Evolutionary conservation across 306 rosid genomes (phyloP), one percentile per base, ranked within the genome.

Genomic region (Dalbergia oliveri): DNA sequence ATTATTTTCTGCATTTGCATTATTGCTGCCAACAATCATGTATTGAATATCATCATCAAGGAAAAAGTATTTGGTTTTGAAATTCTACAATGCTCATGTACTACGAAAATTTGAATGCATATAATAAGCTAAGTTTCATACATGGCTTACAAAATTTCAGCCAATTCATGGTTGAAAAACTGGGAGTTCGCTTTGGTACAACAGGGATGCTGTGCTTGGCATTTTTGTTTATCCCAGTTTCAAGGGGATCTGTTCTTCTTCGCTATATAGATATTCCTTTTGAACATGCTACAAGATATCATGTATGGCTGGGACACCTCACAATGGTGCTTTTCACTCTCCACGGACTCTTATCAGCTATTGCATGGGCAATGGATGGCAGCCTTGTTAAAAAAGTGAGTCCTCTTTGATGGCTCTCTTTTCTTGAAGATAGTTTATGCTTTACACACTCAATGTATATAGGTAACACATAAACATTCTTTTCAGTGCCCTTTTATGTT

Each of bases 261-360:
- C 94, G 94, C 58, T 81, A 86, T 5, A 85, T 88, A 76, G 91
- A 91, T 75, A 90, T 94, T 80, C 99, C 99, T 11, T 92, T 93
- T 15, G 99, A 94, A 85, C 97, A 93, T 34, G 99, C 99, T 35
- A 82, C 97, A 26, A 89, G 60, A 76, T 94, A 94, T 79, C 99
- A 94, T 82, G 97, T 94, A 5, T 94, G 99, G 99, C 86, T 93
- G 71, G 99, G 99, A 76, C 99, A 94, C 83, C 95, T 94, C 57
- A 93, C 97, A n/a, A 94, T 94, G 99, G 79, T 78, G 76, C 33
- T 94, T 49, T 94, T 94, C 73, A 91, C 97, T 53, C 83, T 91
- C 87, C 99, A 94, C 14, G 97, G 97, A 51, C 88, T 93, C 19
- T 79, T 86, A 31, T 93, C 81, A 72, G 67, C 84, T 14, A 59